These are phyloP conservation scores for Aureobasidium vineae DNA, from an alignment of 2,329 filamentous ascomycete genomes.

Conservation along the genomic window DNA sequence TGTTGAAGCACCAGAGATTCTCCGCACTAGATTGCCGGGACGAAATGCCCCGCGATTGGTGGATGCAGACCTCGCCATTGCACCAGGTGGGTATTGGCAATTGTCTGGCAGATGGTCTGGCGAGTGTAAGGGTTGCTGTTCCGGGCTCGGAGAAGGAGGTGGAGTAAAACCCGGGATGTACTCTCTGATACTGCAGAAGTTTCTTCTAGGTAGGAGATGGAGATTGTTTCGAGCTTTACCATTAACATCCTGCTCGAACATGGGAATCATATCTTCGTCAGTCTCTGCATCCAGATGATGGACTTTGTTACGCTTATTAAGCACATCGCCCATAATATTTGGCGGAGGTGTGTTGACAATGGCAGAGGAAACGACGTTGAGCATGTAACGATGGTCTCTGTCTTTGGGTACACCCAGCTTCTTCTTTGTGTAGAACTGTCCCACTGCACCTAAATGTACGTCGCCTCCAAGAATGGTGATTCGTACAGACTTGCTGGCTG, in stretches of 20 bases:
- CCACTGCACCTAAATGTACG: constrained; percentile 87
- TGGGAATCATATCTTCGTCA: constrained; percentile 92
- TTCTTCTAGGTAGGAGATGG: constrained; percentile 79
- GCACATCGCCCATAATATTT: constrained; percentile 80
- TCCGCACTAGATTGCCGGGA: constrained; percentile 45
- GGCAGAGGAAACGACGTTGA: constrained; percentile 88
- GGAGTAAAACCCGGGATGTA: constrained; percentile 79
- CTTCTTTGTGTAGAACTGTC: constrained; percentile 92
- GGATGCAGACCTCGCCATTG: constrained; percentile 38
- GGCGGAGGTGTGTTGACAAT: constrained; percentile 92
- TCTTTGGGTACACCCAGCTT: constrained; percentile 76
- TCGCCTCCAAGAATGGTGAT: constrained; percentile 92
- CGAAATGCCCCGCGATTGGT: constrained; percentile 37
- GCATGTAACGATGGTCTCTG: constrained; percentile 93
- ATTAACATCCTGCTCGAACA: constrained; percentile 87
- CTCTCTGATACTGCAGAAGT: constrained; percentile 90
- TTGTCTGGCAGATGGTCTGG: constrained; percentile 18
- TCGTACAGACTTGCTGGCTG: constrained; percentile 86
- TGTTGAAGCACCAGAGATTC: constrained; percentile 39
- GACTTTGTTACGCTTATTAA: constrained; percentile 87
- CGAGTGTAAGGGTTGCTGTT: constrained; percentile 12
- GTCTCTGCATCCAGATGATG: constrained; percentile 68
- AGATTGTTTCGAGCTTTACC: constrained; percentile 90
- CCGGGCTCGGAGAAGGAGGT: constrained; percentile 60
- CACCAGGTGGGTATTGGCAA: constrained; percentile 35